These are phyloP conservation scores for Fusarium clavum DNA, from an alignment of 2,329 filamentous ascomycete genomes.

Conservation along the genomic window DNA sequence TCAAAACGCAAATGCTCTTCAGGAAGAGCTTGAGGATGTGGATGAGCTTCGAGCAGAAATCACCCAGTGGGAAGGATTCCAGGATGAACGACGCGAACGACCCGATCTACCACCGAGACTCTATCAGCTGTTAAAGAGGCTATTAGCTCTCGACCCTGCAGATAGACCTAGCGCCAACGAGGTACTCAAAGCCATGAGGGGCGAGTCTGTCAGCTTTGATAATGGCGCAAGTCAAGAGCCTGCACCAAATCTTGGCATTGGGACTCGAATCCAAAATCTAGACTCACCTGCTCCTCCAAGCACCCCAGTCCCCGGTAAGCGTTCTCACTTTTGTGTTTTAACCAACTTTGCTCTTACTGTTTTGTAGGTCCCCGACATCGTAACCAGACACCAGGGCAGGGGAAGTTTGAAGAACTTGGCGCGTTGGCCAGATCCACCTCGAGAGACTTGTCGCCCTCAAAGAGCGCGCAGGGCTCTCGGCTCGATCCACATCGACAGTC, in stretches of 20 bases:
- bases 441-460: conserved; percentile 36
- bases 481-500: conserved; percentile 27
- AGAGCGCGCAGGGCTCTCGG: conserved; percentile 13
- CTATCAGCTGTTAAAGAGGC: conserved; percentile 83
- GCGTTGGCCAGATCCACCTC: conserved; percentile 30
- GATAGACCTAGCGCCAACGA: conserved; percentile 87
- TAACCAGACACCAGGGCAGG: conserved; percentile 35
- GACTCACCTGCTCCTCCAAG: conserved; percentile 64
- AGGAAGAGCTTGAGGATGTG: conserved; percentile 93
- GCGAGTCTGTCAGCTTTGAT: conserved; percentile 65
- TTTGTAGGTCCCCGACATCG: conserved; percentile 48
- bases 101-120: conserved; percentile 87
- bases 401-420: conserved; percentile 45
- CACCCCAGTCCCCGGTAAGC: conserved; percentile 61
- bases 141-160: conserved; percentile 81
- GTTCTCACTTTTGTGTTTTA: conserved; percentile 4
- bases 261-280: conserved; percentile 64
- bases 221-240: conserved; percentile 53
- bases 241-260: conserved; percentile 55
- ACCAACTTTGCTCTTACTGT: conserved; percentile 49
- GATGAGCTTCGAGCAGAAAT: conserved; percentile 89
- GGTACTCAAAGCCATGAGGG: conserved; percentile 81
- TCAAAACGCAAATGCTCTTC: conserved; percentile 80
- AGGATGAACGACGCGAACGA: conserved; percentile 78
- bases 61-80: conserved; percentile 85